Conservation (phyloP, 192 early-diverging fungal species). For the Chytriomyces sp. region DNA sequence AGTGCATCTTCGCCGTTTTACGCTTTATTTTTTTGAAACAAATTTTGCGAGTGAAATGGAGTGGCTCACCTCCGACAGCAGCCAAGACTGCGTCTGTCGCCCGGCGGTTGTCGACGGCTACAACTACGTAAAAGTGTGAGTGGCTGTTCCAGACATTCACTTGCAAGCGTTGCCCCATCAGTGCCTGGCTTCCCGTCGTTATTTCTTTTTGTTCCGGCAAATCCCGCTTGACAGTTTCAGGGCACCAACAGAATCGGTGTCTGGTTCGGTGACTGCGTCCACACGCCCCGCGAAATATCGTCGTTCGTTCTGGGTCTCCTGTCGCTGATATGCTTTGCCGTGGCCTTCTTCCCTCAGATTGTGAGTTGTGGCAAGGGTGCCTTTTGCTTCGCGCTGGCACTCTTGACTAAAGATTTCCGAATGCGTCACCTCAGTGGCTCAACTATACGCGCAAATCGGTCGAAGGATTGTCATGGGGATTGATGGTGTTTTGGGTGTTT, state of each 20-base stretch:
- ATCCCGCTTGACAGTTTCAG: background rate
- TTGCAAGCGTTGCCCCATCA: background rate
- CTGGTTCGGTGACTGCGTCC: conserved; percentile 56
- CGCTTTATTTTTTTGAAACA: too few species aligned
- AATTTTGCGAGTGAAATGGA: too few species aligned
- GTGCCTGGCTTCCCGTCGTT: background rate
- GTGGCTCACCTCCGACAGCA: too few species aligned
- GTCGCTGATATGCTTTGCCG: conserved; percentile 41
- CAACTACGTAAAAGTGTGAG: conserved; percentile 26
- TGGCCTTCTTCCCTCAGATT: conserved; percentile 54
- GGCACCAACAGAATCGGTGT: conserved; percentile 46
- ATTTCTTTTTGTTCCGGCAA: background rate
- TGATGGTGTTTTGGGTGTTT: conserved; percentile 51
- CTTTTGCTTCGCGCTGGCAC: background rate
- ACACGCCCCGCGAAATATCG: conserved; percentile 42
- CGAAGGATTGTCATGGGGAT: conserved; percentile 47
- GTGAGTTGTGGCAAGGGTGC: conserved; percentile 13
- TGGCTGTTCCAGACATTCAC: background rate
- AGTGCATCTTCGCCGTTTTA: too few species aligned
- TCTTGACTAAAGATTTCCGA: background rate
- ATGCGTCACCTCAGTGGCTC: conserved; percentile 27
- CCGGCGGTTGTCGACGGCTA: conserved; percentile 42
- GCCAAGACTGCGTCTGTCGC: conserved; percentile 36
- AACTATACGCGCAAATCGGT: conserved; percentile 51
- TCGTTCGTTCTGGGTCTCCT: conserved; percentile 44